A percentile compares a stretch with the other conserved stretches of the same genome.
Evolutionary conservation across 2,329 filamentous ascomycete genomes (phyloP).

Genomic region (Lachnellula arida): DNA sequence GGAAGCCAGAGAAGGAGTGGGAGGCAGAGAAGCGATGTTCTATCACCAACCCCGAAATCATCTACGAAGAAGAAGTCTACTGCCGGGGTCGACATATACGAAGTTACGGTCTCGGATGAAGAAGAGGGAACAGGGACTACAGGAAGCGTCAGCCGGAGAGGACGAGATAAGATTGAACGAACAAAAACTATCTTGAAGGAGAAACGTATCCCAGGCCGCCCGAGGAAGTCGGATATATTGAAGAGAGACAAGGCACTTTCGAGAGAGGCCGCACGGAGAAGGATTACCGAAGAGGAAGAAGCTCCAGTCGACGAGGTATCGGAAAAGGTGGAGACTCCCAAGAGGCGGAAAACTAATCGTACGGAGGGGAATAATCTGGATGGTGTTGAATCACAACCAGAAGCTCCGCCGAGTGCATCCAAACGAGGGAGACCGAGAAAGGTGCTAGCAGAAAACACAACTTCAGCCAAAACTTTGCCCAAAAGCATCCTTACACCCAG

Average conservation of each 20-base stretch:
- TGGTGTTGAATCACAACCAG: neutral
- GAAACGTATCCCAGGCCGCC: slow-evolving; percentile 12
- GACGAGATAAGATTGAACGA: neutral
- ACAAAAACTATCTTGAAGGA: slow-evolving; percentile 7
- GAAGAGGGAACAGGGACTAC: slow-evolving; percentile 4
- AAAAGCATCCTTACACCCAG: slow-evolving; percentile 55
- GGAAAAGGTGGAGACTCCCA: slow-evolving; percentile 1
- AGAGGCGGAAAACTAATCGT: neutral
- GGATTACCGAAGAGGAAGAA: slow-evolving; percentile 7
- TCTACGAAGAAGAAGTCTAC: slow-evolving; percentile 1
- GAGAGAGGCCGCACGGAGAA: slow-evolving; percentile 16
- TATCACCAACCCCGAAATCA: slow-evolving; percentile 1
- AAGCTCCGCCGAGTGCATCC: neutral
- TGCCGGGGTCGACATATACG: slow-evolving; percentile 3
- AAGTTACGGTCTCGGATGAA: slow-evolving; percentile 3
- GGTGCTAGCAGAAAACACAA: neutral
- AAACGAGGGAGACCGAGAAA: slow-evolving; percentile 17
- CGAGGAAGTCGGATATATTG: slow-evolving; percentile 18
- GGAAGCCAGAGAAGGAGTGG: neutral
- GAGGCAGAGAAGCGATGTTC: slow-evolving; percentile 3
- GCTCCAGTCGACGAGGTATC: neutral
- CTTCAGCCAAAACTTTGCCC: slow-evolving; percentile 23
- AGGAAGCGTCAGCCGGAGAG: slow-evolving; percentile 5
- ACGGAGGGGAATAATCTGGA: neutral
- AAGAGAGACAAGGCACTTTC: slow-evolving; percentile 18